These are phyloP conservation scores for Metarhizium robertsii DNA, from an alignment of 2,329 filamentous ascomycete species.

Conservation along the genomic window DNA sequence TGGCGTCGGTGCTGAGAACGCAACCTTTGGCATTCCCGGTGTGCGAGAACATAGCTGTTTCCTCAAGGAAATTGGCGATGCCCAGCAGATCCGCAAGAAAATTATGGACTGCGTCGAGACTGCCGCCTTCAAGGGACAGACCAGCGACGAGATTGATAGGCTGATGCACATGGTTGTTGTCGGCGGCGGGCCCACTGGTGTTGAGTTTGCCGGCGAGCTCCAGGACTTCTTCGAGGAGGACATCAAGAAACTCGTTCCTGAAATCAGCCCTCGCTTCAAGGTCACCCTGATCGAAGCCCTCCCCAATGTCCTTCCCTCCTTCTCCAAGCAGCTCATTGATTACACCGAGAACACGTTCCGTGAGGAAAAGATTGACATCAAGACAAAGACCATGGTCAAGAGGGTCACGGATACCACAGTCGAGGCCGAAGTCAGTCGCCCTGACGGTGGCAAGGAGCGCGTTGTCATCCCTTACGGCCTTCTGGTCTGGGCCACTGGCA, in stretches of 20 bases:
- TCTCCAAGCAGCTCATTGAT: slow-evolving; percentile 98
- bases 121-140: slow-evolving; percentile 95
- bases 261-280: slow-evolving; percentile 90
- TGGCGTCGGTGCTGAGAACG: slow-evolving; percentile 95
- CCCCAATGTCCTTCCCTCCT: slow-evolving; percentile 92
- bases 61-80: slow-evolving; percentile 95
- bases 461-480: slow-evolving; percentile 87
- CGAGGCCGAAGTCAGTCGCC: slow-evolving; percentile 73
- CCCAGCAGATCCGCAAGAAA: slow-evolving; percentile 91
- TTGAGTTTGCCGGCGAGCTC: slow-evolving; percentile 96
- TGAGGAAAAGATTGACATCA: slow-evolving; percentile 95
- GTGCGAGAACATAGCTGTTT: slow-evolving; percentile 95
- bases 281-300: slow-evolving; percentile 96
- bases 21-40: slow-evolving; percentile 94
- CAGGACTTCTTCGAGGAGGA: slow-evolving; percentile 99
- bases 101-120: slow-evolving; percentile 99
- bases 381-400: slow-evolving; percentile 99
- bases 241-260: slow-evolving; percentile 94
- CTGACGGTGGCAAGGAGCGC: slow-evolving; percentile 75
- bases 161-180: slow-evolving; percentile 97
- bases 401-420: slow-evolving; percentile 88
- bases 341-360: slow-evolving; percentile 99
- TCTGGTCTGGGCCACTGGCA: slow-evolving; percentile 96
- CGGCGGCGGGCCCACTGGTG: slow-evolving; percentile 88
- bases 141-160: slow-evolving; percentile 77